These are phyloP conservation scores for Lithospermum erythrorhizon DNA, from an alignment of 257 asterid species.

Conservation along the genomic window DNA sequence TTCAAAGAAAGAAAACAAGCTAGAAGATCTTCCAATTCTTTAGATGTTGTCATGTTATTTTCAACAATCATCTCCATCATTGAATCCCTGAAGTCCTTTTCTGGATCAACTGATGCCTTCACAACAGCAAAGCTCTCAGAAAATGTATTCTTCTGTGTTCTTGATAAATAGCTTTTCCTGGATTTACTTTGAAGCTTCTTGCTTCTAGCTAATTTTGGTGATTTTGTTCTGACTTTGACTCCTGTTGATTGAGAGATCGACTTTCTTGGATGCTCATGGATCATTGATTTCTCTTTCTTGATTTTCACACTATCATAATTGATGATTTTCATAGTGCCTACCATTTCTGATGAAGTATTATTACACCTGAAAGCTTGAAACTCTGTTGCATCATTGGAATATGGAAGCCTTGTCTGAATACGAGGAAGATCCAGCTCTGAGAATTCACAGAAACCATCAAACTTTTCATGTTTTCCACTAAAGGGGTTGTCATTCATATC, in stretches of 20 bases:
- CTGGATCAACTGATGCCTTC: constrained; percentile 76
- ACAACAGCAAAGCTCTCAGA: constrained; percentile 74
- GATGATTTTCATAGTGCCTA: not conserved
- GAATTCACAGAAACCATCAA: constrained; percentile 18
- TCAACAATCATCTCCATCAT: constrained; percentile 91
- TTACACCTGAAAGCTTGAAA: constrained; percentile 2
- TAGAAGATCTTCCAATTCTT: constrained; percentile 74
- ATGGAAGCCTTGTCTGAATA: constrained; percentile 36
- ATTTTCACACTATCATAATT: too few relatives aligned
- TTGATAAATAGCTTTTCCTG: constrained; percentile 25
- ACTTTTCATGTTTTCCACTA: constrained; percentile 4
- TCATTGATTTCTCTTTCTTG: not conserved
- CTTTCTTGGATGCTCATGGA: constrained; percentile 23
- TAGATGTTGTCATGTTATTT: constrained; percentile 54
- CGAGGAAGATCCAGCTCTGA: constrained; percentile 52
- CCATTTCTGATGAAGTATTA: not conserved
- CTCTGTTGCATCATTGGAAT: not conserved
- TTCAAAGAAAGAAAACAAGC: constrained; percentile 79
- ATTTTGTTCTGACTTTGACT: constrained; percentile 39
- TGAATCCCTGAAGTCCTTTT: constrained; percentile 72
- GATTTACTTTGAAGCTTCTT: constrained; percentile 25
- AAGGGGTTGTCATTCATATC: constrained; percentile 30
- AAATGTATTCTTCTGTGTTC: constrained; percentile 16
- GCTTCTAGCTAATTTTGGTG: constrained; percentile 26
- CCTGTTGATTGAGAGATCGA: constrained; percentile 40